phyloP scores from a whole-genome alignment of 2,329 filamentous ascomycete genomes.

The Lasiodiplodia hormozganensis region DNA sequence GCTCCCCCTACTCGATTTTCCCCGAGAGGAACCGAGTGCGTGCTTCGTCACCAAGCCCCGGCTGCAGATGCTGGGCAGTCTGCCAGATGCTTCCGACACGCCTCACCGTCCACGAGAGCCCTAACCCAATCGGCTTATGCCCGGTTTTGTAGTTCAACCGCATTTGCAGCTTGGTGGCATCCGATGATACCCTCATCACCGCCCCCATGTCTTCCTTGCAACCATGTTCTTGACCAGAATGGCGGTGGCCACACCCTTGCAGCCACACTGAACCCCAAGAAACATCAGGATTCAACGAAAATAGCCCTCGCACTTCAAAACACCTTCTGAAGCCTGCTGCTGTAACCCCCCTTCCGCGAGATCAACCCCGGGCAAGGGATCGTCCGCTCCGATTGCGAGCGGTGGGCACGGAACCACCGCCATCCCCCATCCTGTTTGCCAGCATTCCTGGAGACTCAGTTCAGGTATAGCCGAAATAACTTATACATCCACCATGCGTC shows the following conservation, averaged over 20 bases:
- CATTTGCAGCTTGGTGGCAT: not conserved
- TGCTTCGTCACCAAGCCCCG: constrained; percentile 25
- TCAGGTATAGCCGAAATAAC: not conserved
- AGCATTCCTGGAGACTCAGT: not conserved
- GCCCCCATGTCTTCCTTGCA: not conserved
- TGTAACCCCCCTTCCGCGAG: not conserved
- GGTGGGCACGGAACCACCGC: constrained; percentile 15
- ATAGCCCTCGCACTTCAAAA: not conserved
- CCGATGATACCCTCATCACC: not conserved
- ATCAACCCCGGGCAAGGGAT: constrained; percentile 17
- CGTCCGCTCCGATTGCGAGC: constrained; percentile 5
- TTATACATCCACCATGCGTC: not conserved
- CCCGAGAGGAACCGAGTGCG: constrained; percentile 27
- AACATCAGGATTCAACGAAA: not conserved
- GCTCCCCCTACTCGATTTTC: constrained; percentile 26
- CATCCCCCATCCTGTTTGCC: not conserved
- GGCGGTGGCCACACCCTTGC: not conserved
- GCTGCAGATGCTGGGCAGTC: constrained; percentile 13
- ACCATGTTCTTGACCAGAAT: not conserved
- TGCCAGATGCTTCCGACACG: constrained; percentile 4
- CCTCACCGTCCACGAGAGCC: constrained; percentile 6
- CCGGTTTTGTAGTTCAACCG: not conserved
- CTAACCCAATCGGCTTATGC: not conserved
- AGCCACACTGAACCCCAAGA: not conserved
- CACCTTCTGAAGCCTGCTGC: not conserved